Evolutionary conservation across 176 grass and related monocot species (phyloP).

Genomic region (Cymbopogon citratus): DNA sequence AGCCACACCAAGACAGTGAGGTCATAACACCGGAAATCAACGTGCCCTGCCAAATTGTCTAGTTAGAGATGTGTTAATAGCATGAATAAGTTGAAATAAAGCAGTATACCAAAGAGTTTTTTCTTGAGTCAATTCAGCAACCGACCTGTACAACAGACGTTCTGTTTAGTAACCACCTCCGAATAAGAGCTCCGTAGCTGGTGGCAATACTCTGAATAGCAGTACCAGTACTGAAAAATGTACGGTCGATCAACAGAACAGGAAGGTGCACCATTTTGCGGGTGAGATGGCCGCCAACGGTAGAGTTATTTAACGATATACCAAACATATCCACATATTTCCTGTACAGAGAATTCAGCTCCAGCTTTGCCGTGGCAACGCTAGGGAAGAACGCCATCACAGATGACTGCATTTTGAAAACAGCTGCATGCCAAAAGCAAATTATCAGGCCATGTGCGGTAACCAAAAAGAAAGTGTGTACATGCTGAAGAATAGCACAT

Average conservation of each 20-base stretch:
- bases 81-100: not conserved
- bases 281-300: not conserved
- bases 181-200: conserved; percentile 28
- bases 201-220: conserved; percentile 9
- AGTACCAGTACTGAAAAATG: conserved; percentile 19
- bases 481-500: not conserved
- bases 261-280: conserved; percentile 9
- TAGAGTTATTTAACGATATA: conserved; percentile 14
- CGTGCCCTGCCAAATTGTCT: conserved; percentile 22
- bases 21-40: not conserved
- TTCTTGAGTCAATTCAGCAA: not conserved
- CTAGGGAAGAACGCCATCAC: conserved; percentile 19
- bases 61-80: not conserved
- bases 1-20: conserved; percentile 8
- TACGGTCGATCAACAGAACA: conserved; percentile 9
- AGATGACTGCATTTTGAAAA: conserved; percentile 23
- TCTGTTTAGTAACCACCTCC: conserved; percentile 31
- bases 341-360: conserved; percentile 31
- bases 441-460: not conserved
- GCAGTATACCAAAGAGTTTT: not conserved
- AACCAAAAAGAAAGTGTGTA: not conserved
- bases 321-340: conserved; percentile 16
- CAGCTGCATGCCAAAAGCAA: conserved; percentile 5
- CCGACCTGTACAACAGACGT: conserved; percentile 30
- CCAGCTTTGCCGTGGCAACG: conserved; percentile 5